Evolutionary conservation across 306 rosid species (phyloP).

Genomic region (Datisca glomerata): DNA sequence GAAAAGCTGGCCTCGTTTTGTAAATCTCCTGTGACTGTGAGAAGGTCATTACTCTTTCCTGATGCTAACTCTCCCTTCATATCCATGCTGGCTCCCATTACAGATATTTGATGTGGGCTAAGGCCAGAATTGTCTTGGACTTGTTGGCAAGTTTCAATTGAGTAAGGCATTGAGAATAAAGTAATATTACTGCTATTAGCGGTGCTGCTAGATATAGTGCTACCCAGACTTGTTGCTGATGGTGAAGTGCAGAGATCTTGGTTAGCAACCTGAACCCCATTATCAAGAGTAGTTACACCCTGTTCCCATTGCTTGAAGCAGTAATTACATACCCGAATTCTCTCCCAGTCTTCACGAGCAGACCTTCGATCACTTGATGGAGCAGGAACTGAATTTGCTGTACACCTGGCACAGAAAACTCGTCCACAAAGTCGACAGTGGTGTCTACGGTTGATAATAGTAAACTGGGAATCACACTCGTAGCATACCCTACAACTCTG

Average conservation of each 20-base stretch:
- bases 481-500: constrained; percentile 82
- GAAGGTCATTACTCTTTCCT: constrained; percentile 36
- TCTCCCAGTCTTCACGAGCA: constrained; percentile 50
- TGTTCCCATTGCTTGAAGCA: constrained; percentile 80
- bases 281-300: constrained; percentile 30
- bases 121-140: constrained; percentile 31
- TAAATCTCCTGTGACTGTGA: constrained; percentile 25
- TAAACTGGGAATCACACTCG: constrained; percentile 84
- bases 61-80: constrained; percentile 24
- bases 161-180: constrained; percentile 42
- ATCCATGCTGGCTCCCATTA: constrained; percentile 27
- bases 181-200: constrained; percentile 53
- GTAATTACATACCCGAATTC: constrained; percentile 78
- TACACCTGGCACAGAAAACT: constrained; percentile 78
- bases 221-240: constrained; percentile 47
- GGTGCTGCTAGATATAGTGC: constrained; percentile 57
- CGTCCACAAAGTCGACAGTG: constrained; percentile 94
- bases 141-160: constrained; percentile 40
- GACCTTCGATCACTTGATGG: constrained; percentile 26
- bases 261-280: constrained; percentile 30
- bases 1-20: constrained; percentile 26
- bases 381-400: constrained; percentile 64
- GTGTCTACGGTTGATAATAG: constrained; percentile 69
- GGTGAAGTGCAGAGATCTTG: constrained; percentile 37
- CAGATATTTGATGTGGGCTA: constrained; percentile 36